Conservation (phyloP, 2,329 filamentous ascomycete species). For the Zymoseptoria crescenta region DNA sequence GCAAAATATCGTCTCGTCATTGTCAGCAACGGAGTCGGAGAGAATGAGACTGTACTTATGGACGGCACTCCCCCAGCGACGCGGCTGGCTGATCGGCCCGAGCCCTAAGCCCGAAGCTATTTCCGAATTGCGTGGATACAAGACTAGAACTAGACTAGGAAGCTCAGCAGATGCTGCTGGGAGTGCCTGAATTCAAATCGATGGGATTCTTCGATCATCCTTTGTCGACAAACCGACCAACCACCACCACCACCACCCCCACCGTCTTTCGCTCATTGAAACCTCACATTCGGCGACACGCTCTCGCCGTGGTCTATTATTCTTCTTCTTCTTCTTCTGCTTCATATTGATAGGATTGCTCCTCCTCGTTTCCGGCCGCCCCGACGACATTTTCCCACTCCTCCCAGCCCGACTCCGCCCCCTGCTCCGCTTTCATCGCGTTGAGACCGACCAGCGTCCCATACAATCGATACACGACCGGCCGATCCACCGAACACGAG, state of each 20-base stretch:
- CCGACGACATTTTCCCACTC: not conserved
- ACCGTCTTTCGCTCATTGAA: not conserved
- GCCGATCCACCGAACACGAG: not conserved
- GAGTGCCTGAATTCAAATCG: too few relatives aligned
- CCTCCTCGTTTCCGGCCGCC: not conserved
- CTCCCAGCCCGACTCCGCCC: not conserved
- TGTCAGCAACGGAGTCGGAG: too few relatives aligned
- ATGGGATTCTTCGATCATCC: not conserved
- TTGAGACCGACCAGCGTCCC: not conserved
- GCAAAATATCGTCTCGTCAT: too few relatives aligned
- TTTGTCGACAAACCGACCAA: not conserved
- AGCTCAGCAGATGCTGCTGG: too few relatives aligned
- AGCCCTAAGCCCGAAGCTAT: too few relatives aligned
- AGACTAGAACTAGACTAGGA: too few relatives aligned
- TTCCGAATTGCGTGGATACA: too few relatives aligned
- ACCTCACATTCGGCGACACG: not conserved
- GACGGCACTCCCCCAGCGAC: too few relatives aligned
- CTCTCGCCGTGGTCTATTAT: not conserved
- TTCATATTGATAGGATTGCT: not conserved
- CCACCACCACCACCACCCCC: not conserved
- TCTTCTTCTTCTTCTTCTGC: not conserved
- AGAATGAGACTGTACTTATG: too few relatives aligned
- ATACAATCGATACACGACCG: not conserved
- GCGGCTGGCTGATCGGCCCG: too few relatives aligned
- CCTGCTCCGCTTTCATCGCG: not conserved